Evolutionary conservation across 441 rosid genomes (phyloP).

Genomic region (Biscutella laevigata): DNA sequence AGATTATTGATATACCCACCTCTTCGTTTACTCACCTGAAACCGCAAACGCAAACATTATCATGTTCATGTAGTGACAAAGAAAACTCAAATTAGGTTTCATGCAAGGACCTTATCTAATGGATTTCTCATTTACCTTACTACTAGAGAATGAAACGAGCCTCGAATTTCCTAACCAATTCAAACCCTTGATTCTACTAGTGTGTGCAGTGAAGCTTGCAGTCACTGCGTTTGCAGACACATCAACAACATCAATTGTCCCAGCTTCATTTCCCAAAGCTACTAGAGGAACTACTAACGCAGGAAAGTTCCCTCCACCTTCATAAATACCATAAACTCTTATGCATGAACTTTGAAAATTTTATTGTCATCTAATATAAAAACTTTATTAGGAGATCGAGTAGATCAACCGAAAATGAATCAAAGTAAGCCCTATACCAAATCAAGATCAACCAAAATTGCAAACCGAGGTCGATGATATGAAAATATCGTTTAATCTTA

Average conservation of each 20-base stretch:
- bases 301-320: conserved; percentile 85
- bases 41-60: conserved; percentile 8
- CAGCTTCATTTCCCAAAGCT: conserved; percentile 85
- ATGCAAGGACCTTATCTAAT: not conserved
- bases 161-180: conserved; percentile 93
- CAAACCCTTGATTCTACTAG: conserved; percentile 60
- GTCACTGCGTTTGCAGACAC: conserved; percentile 86
- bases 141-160: conserved; percentile 78
- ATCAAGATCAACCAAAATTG: too few relatives aligned
- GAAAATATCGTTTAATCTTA: too few relatives aligned
- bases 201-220: conserved; percentile 68
- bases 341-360: conserved; percentile 13
- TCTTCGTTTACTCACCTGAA: conserved; percentile 66
- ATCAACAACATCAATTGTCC: conserved; percentile 70
- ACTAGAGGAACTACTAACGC: conserved; percentile 85
- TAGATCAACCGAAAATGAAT: too few relatives aligned
- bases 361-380: not conserved
- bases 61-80: not conserved
- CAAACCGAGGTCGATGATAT: too few relatives aligned
- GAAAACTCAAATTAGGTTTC: not conserved
- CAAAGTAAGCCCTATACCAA: too few relatives aligned
- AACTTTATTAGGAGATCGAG: too few relatives aligned
- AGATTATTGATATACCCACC: conserved; percentile 79
- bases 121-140: conserved; percentile 39
- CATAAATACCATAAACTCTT: conserved; percentile 20